These are phyloP conservation scores for Penicillium psychrofluorescens DNA, from an alignment of 495 filamentous ascomycete genomes.

Conservation along the genomic window DNA sequence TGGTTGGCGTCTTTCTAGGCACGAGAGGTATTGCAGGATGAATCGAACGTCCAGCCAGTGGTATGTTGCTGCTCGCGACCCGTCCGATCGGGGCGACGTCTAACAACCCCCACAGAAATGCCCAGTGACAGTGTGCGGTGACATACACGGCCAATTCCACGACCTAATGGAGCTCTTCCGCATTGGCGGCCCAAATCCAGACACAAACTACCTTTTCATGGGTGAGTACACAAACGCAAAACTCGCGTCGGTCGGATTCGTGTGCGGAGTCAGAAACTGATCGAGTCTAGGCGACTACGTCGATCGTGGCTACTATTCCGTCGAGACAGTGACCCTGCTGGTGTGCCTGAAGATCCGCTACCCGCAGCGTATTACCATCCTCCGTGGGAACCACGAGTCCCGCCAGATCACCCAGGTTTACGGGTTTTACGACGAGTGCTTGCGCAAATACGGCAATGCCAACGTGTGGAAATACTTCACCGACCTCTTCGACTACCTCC, in stretches of 20 bases:
- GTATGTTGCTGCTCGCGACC: slow-evolving; percentile 48
- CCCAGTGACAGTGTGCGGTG: slow-evolving; percentile 86
- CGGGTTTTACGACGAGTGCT: slow-evolving; percentile 95
- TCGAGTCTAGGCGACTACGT: slow-evolving; percentile 71
- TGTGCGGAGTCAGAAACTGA: neutral
- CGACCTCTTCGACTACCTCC: slow-evolving; percentile 97
- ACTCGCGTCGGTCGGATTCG: slow-evolving; percentile 8
- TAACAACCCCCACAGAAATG: slow-evolving; percentile 62
- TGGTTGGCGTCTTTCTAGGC: slow-evolving; percentile 48
- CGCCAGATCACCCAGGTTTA: slow-evolving; percentile 97
- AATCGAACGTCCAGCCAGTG: slow-evolving; percentile 98
- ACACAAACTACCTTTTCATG: slow-evolving; percentile 96
- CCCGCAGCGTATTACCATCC: slow-evolving; percentile 91
- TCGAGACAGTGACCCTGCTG: slow-evolving; percentile 90
- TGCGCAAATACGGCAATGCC: slow-evolving; percentile 96
- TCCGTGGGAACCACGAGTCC: slow-evolving; percentile 95
- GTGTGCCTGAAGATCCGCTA: slow-evolving; percentile 95
- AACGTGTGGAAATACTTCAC: slow-evolving; percentile 99
- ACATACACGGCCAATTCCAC: slow-evolving; percentile 92
- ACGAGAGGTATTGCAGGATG: slow-evolving; percentile 90
- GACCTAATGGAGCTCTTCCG: slow-evolving; percentile 93
- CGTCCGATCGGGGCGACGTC: slow-evolving; percentile 11
- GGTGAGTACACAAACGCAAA: slow-evolving; percentile 41
- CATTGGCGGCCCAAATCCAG: slow-evolving; percentile 84
- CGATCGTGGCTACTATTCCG: slow-evolving; percentile 94